Evolutionary conservation across 768 basidiomycete genomes (phyloP).

Genomic region (Pleurotus tuber-regium): DNA sequence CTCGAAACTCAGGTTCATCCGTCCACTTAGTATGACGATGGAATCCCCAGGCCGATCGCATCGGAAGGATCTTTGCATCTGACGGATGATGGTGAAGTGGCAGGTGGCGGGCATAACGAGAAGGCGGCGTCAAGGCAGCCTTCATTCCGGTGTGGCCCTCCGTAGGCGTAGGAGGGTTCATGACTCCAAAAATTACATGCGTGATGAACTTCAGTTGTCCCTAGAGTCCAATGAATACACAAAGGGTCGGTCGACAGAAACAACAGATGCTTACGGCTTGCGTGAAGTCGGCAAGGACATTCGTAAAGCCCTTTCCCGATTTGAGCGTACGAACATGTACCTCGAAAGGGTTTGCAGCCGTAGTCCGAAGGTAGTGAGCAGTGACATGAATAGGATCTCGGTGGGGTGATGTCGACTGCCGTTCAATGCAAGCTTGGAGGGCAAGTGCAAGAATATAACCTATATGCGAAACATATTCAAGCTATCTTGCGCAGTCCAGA

Average conservation of each 20-base stretch:
- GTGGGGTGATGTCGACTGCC: constrained; percentile 47
- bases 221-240: constrained; percentile 26
- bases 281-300: constrained; percentile 55
- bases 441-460: constrained; percentile 59
- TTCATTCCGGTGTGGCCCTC: constrained; percentile 13
- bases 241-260: not conserved
- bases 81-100: constrained; percentile 57
- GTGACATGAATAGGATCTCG: constrained; percentile 59
- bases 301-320: constrained; percentile 50
- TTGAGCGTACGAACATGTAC: constrained; percentile 49
- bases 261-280: constrained; percentile 43
- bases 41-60: constrained; percentile 33
- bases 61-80: constrained; percentile 21
- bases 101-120: constrained; percentile 56
- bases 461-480: too few species aligned
- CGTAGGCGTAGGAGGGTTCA: constrained; percentile 28
- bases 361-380: constrained; percentile 53
- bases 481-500: too few species aligned
- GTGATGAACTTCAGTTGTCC: constrained; percentile 43
- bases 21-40: constrained; percentile 31
- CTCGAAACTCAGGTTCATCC: constrained; percentile 37
- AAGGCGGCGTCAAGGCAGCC: constrained; percentile 45
- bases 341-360: constrained; percentile 38
- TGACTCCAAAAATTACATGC: constrained; percentile 56
- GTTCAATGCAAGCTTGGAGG: constrained; percentile 50